Conservation (phyloP, 805 yeast genomes). For the Myxozyma nipponensis region DNA sequence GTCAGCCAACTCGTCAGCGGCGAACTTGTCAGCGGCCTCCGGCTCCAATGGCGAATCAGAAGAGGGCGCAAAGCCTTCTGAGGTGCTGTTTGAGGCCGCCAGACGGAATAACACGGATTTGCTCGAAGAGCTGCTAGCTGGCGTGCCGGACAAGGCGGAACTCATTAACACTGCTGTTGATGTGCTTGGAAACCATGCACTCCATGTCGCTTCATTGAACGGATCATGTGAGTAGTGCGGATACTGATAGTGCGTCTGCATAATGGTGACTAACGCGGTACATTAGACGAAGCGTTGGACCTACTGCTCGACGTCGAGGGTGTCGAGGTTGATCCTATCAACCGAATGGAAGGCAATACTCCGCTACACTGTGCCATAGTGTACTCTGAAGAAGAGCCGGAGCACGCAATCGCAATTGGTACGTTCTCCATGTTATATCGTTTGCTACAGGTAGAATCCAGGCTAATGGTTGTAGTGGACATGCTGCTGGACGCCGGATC, state of each 20-base stretch:
- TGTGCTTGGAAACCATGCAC: conserved; percentile 72
- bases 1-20: not conserved
- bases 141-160: conserved; percentile 33
- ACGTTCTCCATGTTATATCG: not conserved
- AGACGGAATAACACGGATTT: conserved; percentile 84
- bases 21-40: not conserved
- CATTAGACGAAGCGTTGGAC: conserved; percentile 68
- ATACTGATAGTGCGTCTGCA: not conserved
- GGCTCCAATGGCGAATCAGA: not conserved
- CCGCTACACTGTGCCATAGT: conserved; percentile 85
- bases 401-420: conserved; percentile 69
- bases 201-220: conserved; percentile 74
- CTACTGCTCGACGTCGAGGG: conserved; percentile 79
- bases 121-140: conserved; percentile 51
- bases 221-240: conserved; percentile 52
- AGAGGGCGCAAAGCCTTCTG: conserved; percentile 71
- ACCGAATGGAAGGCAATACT: conserved; percentile 71
- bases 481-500: conserved; percentile 88
- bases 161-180: conserved; percentile 69
- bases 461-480: conserved; percentile 44
- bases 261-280: not conserved
- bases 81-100: conserved; percentile 81
- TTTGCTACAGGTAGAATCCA: not conserved
- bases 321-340: conserved; percentile 80
- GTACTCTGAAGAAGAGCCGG: conserved; percentile 75